Percentiles rank a stretch among this genome's conserved stretches.
Evolutionary conservation across 345 rosid genomes (phyloP).

Genomic region (Camelina hispida): DNA sequence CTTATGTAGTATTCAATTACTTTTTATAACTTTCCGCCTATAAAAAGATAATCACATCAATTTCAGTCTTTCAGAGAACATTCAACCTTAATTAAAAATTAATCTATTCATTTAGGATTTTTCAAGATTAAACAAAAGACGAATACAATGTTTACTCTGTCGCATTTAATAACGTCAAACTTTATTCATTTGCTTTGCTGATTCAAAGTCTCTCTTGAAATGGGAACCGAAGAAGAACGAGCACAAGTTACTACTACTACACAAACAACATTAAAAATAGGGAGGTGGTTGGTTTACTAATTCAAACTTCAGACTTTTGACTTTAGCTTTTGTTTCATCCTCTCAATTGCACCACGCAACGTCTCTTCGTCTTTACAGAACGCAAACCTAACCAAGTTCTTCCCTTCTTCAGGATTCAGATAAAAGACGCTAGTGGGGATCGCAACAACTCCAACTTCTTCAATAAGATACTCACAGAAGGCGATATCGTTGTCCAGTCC

Average conservation of each 20-base stretch:
- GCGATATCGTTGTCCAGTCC: constrained; percentile 76
- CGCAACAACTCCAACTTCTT: constrained; percentile 95
- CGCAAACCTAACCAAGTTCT: constrained; percentile 90
- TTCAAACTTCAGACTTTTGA: constrained; percentile 43
- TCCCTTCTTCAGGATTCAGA: constrained; percentile 92
- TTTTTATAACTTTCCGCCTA: constrained; percentile 36
- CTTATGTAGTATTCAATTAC: constrained; percentile 29
- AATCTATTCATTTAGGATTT: not conserved
- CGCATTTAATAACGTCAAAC: constrained; percentile 2
- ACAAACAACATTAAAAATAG: constrained; percentile 16
- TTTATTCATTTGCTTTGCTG: constrained; percentile 16
- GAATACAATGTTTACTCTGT: constrained; percentile 1
- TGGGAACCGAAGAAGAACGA: constrained; percentile 20
- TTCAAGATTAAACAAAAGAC: constrained; percentile 9
- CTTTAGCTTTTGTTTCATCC: constrained; percentile 88
- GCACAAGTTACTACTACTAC: not conserved
- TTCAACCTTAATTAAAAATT: constrained; percentile 10
- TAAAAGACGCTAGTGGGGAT: constrained; percentile 92
- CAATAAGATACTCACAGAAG: constrained; percentile 87
- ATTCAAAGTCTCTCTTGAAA: constrained; percentile 31
- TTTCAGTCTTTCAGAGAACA: constrained; percentile 22
- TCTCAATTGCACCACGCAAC: constrained; percentile 76
- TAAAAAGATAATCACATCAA: constrained; percentile 7
- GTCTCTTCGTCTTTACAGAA: constrained; percentile 96
- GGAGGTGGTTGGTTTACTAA: not conserved